Evolutionary conservation across 371 early-diverging fungal species (phyloP).

Genomic region (Mortierella sp.): DNA sequence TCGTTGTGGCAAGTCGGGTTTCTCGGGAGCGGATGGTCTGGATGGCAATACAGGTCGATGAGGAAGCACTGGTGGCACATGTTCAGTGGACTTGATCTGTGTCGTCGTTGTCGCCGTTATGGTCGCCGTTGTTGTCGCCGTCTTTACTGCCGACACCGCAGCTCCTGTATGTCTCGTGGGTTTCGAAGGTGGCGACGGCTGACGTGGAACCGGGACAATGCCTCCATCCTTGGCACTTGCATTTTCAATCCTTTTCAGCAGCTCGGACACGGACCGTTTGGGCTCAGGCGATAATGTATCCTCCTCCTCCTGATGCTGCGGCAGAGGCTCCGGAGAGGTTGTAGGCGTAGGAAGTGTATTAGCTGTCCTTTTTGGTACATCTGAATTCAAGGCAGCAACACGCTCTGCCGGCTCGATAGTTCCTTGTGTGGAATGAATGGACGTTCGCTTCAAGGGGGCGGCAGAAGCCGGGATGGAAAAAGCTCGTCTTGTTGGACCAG

Average conservation of each 20-base stretch:
- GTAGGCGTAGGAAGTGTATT: no score
- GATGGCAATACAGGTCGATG: constrained; percentile 18
- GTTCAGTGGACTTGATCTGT: not conserved
- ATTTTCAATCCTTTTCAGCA: not conserved
- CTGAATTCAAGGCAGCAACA: no score
- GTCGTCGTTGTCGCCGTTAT: not conserved
- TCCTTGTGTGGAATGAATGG: no score
- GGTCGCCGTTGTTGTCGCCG: no score
- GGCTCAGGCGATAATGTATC: not conserved
- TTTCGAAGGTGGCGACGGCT: constrained; percentile 7
- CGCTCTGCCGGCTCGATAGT: no score
- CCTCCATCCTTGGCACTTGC: not conserved
- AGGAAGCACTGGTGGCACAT: constrained; percentile 12
- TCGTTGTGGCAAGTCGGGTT: constrained; percentile 4
- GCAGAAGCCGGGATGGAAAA: no score
- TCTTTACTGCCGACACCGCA: not conserved
- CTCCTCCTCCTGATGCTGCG: no score
- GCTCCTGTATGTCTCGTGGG: constrained; percentile 1
- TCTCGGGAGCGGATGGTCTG: not conserved
- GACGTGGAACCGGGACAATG: not conserved
- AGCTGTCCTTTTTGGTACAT: no score
- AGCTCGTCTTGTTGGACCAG: no score
- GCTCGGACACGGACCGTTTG: not conserved
- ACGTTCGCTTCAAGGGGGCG: no score
- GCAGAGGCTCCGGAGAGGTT: no score